A percentile compares a stretch with the other conserved stretches of the same genome.
Conservation (phyloP, 177 flowering plant genomes). For the Vitis hybrid region DNA sequence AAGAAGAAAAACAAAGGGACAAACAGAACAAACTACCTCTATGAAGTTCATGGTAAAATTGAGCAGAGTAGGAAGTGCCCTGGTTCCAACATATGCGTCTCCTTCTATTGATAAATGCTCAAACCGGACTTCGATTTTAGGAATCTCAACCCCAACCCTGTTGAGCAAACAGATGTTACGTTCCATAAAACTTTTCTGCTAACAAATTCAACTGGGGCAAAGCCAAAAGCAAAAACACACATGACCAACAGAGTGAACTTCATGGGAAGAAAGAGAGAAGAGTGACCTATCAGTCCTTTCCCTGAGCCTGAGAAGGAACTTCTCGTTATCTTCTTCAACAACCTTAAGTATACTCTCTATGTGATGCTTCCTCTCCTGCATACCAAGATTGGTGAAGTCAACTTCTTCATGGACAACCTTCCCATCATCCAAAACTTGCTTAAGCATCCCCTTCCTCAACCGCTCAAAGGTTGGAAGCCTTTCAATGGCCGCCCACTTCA, state of each 20-base stretch:
- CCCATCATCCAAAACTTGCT: slow-evolving; percentile 36
- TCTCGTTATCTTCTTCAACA: slow-evolving; percentile 62
- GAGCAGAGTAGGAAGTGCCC: slow-evolving; percentile 64
- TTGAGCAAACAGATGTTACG: neutral
- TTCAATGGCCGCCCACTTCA: slow-evolving; percentile 68
- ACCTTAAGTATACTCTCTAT: slow-evolving; percentile 47
- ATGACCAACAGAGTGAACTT: neutral
- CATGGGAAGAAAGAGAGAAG: neutral
- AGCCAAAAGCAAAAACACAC: neutral
- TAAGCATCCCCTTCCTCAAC: slow-evolving; percentile 41
- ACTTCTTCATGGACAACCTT: slow-evolving; percentile 37
- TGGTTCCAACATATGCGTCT: slow-evolving; percentile 53
- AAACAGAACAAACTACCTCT: slow-evolving; percentile 39
- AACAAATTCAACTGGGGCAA: neutral
- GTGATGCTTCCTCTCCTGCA: slow-evolving; percentile 38
- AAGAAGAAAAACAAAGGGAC: neutral
- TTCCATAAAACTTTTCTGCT: neutral
- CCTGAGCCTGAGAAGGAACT: slow-evolving; percentile 41
- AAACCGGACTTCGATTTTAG: slow-evolving; percentile 69
- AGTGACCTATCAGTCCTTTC: slow-evolving; percentile 48
- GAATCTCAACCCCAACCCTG: slow-evolving; percentile 70
- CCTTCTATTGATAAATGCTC: slow-evolving; percentile 61
- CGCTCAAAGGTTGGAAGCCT: slow-evolving; percentile 60
- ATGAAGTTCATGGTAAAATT: slow-evolving; percentile 42
- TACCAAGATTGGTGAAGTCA: slow-evolving; percentile 42